phyloP scores from a whole-genome alignment of 495 filamentous ascomycete genomes.

The Penicillium soppii region DNA sequence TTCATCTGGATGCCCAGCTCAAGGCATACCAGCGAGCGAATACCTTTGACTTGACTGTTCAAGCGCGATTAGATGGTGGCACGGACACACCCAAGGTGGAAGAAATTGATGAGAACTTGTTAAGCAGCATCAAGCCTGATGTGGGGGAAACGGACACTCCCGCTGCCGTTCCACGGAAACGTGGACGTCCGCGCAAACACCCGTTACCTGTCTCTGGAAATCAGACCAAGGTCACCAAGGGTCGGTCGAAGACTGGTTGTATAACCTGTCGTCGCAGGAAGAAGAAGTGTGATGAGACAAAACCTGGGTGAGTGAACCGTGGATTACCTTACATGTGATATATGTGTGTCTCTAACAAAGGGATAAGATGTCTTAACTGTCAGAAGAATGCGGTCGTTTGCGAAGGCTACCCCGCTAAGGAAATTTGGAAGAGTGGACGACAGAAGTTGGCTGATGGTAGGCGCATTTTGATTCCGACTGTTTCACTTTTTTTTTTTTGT shows the following conservation, averaged over 20 bases:
- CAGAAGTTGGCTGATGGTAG: slow-evolving; percentile 75
- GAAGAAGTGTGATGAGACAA: slow-evolving; percentile 98
- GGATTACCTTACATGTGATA: too few species aligned
- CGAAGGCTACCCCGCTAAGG: slow-evolving; percentile 88
- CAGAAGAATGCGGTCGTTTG: slow-evolving; percentile 92
- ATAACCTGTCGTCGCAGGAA: slow-evolving; percentile 88
- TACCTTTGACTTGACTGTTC: slow-evolving; percentile 18
- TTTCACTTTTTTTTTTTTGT: not conserved
- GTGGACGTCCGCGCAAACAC: slow-evolving; percentile 85
- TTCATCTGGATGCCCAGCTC: slow-evolving; percentile 24
- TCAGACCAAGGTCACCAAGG: slow-evolving; percentile 72
- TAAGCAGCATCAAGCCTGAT: slow-evolving; percentile 36
- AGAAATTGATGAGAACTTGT: slow-evolving; percentile 44
- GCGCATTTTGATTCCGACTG: slow-evolving; percentile 9
- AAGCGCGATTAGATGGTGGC: slow-evolving; percentile 20
- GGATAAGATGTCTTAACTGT: slow-evolving; percentile 70
- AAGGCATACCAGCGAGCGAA: slow-evolving; percentile 19
- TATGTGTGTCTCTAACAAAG: slow-evolving; percentile 1
- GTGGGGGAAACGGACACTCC: slow-evolving; percentile 39
- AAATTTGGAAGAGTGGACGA: slow-evolving; percentile 81
- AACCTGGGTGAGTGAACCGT: slow-evolving; percentile 67
- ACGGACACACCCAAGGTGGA: slow-evolving; percentile 42
- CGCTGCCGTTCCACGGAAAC: slow-evolving; percentile 49
- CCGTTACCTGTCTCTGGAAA: slow-evolving; percentile 57
- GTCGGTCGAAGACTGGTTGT: slow-evolving; percentile 91